Percentiles rank a stretch among this genome's conserved stretches.
Conservation (phyloP, 164 flowering plant species). For the Magnolia officinalis region DNA sequence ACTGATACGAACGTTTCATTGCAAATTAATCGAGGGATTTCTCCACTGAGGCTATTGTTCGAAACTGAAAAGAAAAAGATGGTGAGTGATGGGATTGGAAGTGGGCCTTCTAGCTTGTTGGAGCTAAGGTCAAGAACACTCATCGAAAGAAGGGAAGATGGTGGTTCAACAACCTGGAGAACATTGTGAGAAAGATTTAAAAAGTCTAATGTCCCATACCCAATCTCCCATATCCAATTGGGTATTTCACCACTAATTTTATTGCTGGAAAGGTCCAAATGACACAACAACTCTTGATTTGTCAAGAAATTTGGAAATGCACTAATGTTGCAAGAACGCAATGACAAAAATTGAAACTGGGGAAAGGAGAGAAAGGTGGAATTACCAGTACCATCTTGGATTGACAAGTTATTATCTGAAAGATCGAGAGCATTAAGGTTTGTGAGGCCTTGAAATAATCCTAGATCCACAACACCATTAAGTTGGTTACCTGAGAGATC, state of each 20-base stretch:
- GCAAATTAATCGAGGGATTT: not conserved
- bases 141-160: not conserved
- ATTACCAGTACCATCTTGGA: not conserved
- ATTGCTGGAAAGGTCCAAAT: too few species aligned
- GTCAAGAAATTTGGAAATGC: too few species aligned
- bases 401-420: not conserved
- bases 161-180: not conserved
- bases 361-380: not conserved
- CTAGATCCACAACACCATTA: conserved; percentile 7
- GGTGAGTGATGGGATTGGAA: conserved; percentile 1
- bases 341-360: not conserved
- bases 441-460: not conserved
- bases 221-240: not conserved
- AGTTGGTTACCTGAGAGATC: conserved; percentile 30
- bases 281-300: too few species aligned
- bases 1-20: too few species aligned
- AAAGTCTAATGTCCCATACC: not conserved
- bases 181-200: conserved; percentile 5
- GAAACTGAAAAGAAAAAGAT: not conserved
- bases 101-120: conserved; percentile 16
- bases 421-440: not conserved
- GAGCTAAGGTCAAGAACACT: conserved; percentile 1
- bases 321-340: not conserved
- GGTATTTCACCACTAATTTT: not conserved
- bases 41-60: not conserved